Conservation (phyloP, 2,329 filamentous ascomycete genomes). For the Phialophora chinensis region DNA sequence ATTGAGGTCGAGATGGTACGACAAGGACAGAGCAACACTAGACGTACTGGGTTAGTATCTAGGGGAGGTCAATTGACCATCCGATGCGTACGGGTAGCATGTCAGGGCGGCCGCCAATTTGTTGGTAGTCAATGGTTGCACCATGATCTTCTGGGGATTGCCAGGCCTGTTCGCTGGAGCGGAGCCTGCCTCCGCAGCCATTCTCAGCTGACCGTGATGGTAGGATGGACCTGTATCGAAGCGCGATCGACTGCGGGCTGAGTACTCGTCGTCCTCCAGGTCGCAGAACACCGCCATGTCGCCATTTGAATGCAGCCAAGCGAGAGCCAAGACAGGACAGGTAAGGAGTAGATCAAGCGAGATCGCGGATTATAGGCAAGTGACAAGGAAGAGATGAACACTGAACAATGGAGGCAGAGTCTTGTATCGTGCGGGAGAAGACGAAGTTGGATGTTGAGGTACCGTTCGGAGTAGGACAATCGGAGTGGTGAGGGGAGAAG, state of each 20-base stretch:
- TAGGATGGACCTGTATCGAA: conserved; percentile 33
- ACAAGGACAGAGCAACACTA: conserved; percentile 79
- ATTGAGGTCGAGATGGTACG: conserved; percentile 81
- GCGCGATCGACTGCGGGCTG: conserved; percentile 29
- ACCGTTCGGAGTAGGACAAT: background rate
- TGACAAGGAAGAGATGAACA: background rate
- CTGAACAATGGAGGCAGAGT: background rate
- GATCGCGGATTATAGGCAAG: background rate
- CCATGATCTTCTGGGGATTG: conserved; percentile 6
- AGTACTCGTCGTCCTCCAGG: conserved; percentile 48
- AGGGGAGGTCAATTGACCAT: conserved; percentile 31
- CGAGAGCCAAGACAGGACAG: background rate
- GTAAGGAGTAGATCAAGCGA: background rate
- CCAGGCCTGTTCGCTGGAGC: background rate
- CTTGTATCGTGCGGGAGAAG: background rate
- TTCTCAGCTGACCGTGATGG: conserved; percentile 27
- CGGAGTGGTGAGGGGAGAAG: background rate
- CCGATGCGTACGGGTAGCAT: conserved; percentile 54
- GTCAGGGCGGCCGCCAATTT: conserved; percentile 51
- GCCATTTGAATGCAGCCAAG: conserved; percentile 32
- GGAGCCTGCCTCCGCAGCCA: conserved; percentile 9
- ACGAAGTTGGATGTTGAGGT: background rate
- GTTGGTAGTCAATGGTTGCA: conserved; percentile 13
- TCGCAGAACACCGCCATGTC: conserved; percentile 57
- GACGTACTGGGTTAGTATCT: conserved; percentile 33